phyloP scores from a whole-genome alignment of 305 asterid species.

The Caryopteris hybrid region DNA sequence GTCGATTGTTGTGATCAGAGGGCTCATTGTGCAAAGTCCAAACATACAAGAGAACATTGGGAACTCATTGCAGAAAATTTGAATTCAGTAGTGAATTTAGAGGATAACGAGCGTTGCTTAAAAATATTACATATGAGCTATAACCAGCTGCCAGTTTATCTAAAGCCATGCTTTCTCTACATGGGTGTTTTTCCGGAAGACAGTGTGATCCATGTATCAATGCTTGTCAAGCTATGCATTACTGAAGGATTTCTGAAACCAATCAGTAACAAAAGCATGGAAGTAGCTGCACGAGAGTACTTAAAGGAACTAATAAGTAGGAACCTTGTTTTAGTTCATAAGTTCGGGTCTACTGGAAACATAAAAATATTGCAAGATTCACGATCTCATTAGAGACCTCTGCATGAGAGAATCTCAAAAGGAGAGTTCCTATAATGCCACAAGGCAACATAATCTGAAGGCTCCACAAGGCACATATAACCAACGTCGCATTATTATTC shows the following conservation, averaged over 20 bases:
- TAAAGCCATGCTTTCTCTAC: too few species aligned
- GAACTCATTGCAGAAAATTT: neutral
- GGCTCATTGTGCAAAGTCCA: neutral
- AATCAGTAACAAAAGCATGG: neutral
- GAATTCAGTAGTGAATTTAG: neutral
- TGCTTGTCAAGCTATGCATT: neutral
- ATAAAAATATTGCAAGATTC: constrained; percentile 15
- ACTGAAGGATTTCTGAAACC: neutral
- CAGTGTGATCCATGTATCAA: neutral
- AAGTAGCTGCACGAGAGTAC: neutral
- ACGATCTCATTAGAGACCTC: constrained; percentile 24
- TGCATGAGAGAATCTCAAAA: constrained; percentile 16
- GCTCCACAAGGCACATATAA: neutral
- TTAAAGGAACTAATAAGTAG: neutral
- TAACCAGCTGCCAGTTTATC: too few species aligned
- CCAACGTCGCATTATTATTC: constrained; percentile 9
- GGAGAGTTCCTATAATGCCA: neutral
- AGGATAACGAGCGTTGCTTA: too few species aligned
- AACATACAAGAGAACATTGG: neutral
- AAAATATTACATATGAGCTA: too few species aligned
- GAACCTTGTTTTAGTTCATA: neutral
- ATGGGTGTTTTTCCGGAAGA: neutral
- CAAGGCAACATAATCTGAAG: neutral
- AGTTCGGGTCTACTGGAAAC: neutral
- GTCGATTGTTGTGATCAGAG: neutral